Evolutionary conservation across 2,329 filamentous ascomycete species (phyloP).

Genomic region (Botryotinia convoluta): DNA sequence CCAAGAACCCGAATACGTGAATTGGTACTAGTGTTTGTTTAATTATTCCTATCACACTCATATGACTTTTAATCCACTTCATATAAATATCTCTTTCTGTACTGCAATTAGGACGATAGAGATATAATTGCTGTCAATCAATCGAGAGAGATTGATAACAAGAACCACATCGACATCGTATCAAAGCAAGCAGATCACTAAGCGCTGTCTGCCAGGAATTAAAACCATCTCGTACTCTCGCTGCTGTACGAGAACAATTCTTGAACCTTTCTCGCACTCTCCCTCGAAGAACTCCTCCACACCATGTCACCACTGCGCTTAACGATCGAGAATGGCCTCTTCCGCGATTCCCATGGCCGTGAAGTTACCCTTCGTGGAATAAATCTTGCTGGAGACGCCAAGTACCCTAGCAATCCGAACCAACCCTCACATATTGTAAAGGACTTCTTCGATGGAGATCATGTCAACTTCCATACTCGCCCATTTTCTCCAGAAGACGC

Average conservation of each 20-base stretch:
- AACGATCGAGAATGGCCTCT: constrained; percentile 79
- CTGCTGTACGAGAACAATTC: background rate
- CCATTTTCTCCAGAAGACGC: constrained; percentile 84
- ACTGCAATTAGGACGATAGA: background rate
- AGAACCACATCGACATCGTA: background rate
- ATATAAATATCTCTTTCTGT: background rate
- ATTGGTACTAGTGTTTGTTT: background rate
- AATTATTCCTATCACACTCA: background rate
- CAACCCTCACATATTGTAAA: constrained; percentile 75
- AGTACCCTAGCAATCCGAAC: constrained; percentile 79
- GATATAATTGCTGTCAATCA: background rate
- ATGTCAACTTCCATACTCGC: constrained; percentile 81
- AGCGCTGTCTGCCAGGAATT: background rate
- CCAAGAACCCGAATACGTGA: background rate
- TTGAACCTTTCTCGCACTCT: background rate
- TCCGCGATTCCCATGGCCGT: constrained; percentile 77
- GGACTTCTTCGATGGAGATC: constrained; percentile 89
- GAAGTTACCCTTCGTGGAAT: constrained; percentile 90
- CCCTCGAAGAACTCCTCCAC: background rate
- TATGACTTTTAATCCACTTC: background rate
- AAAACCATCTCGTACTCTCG: background rate
- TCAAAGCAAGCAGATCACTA: background rate
- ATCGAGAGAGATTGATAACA: background rate
- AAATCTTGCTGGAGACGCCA: constrained; percentile 88
- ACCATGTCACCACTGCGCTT: constrained; percentile 73